Conservation (phyloP, 768 basidiomycete genomes). For the Boletus eberwhitei region DNA sequence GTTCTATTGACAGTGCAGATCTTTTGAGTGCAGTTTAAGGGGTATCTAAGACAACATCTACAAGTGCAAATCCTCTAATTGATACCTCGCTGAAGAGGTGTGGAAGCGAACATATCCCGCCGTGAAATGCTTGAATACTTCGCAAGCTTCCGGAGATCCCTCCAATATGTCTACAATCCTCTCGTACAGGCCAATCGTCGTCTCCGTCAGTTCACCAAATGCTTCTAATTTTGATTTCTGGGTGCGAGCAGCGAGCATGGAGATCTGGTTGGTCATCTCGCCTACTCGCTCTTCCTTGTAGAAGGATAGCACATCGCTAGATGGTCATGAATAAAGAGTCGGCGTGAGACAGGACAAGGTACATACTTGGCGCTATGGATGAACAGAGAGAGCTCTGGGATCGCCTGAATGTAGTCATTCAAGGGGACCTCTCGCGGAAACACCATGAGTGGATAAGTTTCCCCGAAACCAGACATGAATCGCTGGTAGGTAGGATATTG, state of each 20-base stretch:
- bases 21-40: background rate
- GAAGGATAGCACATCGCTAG: background rate
- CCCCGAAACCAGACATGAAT: background rate
- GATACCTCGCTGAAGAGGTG: constrained; percentile 26
- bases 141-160: constrained; percentile 12
- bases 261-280: background rate
- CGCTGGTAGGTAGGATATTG: background rate
- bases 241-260: constrained; percentile 22
- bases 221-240: constrained; percentile 26
- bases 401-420: background rate
- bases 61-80: constrained; percentile 17
- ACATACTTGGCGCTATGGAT: background rate
- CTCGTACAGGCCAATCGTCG: constrained; percentile 22
- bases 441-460: background rate
- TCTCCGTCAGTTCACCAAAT: constrained; percentile 21
- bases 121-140: constrained; percentile 13
- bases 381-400: background rate
- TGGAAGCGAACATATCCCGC: constrained; percentile 29
- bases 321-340: background rate
- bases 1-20: background rate
- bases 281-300: background rate
- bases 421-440: background rate
- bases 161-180: constrained; percentile 24
- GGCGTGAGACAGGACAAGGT: background rate
- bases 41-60: background rate